phyloP scores from a whole-genome alignment of 1,284 basidiomycete species.

The Ceratobasidium sp. region DNA sequence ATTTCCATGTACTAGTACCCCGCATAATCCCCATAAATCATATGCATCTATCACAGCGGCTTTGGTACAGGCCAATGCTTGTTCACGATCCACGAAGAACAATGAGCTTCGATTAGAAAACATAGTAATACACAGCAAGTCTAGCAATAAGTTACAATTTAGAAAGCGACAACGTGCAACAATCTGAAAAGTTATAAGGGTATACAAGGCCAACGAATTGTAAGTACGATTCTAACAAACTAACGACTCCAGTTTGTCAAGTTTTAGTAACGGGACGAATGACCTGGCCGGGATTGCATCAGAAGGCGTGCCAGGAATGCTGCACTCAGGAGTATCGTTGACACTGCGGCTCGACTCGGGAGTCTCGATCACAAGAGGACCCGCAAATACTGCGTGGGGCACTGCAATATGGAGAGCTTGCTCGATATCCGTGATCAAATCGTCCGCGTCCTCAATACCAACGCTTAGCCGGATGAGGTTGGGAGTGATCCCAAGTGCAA shows the following conservation, averaged over 20 bases:
- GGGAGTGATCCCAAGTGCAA: conserved; percentile 81
- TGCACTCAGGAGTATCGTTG: conserved; percentile 40
- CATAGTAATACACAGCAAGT: conserved; percentile 14
- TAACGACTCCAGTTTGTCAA: conserved; percentile 6
- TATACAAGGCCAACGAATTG: background rate
- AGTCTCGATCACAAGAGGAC: background rate
- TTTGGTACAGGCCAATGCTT: too few relatives aligned
- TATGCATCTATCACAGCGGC: too few relatives aligned
- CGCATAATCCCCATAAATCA: too few relatives aligned
- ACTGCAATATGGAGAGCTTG: conserved; percentile 72
- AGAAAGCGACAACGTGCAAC: background rate
- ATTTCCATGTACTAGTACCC: too few relatives aligned
- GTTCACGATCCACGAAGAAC: too few relatives aligned
- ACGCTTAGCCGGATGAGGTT: conserved; percentile 88
- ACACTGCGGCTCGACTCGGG: conserved; percentile 29
- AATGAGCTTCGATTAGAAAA: conserved; percentile 8
- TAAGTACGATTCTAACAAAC: conserved; percentile 8
- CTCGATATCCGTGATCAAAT: conserved; percentile 82
- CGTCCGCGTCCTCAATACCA: conserved; percentile 90
- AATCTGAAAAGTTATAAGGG: background rate
- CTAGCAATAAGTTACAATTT: conserved; percentile 4
- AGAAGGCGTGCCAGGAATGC: conserved; percentile 32
- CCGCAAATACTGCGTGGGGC: background rate
- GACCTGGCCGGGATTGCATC: conserved; percentile 30
- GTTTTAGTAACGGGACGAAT: conserved; percentile 9